Evolutionary conservation across 257 asterid genomes (phyloP).

Genomic region (Rhazya stricta): DNA sequence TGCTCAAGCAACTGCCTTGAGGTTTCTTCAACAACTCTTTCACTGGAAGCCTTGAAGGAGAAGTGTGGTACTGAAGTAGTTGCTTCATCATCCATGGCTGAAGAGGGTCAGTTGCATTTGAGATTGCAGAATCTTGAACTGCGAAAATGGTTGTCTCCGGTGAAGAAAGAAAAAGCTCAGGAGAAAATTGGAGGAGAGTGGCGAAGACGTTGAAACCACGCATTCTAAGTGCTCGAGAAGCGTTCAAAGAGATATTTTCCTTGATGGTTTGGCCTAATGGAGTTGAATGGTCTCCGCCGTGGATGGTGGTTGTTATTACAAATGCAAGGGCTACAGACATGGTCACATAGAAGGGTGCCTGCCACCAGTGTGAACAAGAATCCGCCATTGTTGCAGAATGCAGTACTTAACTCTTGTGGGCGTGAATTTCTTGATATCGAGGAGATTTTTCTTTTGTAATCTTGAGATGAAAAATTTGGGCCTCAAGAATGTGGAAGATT

Average conservation of each 20-base stretch:
- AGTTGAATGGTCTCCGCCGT: slow-evolving; percentile 14
- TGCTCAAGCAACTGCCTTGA: slow-evolving; percentile 42
- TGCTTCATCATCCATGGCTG: slow-evolving; percentile 52
- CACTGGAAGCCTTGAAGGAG: slow-evolving; percentile 43
- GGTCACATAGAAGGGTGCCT: slow-evolving; percentile 50
- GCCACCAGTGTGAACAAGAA: slow-evolving; percentile 67
- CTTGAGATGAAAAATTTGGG: neutral
- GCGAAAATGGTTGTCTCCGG: slow-evolving; percentile 62
- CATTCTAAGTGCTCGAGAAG: slow-evolving; percentile 56
- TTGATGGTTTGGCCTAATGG: slow-evolving; percentile 17
- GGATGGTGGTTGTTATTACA: slow-evolving; percentile 34
- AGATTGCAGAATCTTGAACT: slow-evolving; percentile 57
- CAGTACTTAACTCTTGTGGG: neutral
- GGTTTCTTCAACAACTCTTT: slow-evolving; percentile 40
- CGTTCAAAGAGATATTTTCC: slow-evolving; percentile 37
- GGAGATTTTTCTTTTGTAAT: neutral
- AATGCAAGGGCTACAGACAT: slow-evolving; percentile 46
- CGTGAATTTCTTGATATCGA: neutral
- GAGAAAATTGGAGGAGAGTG: slow-evolving; percentile 71
- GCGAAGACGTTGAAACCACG: slow-evolving; percentile 61
- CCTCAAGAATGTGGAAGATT: neutral
- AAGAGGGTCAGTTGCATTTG: slow-evolving; percentile 40
- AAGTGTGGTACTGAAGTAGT: slow-evolving; percentile 59
- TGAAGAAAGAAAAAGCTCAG: slow-evolving; percentile 60
- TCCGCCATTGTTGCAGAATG: slow-evolving; percentile 38